Evolutionary conservation across 1,284 basidiomycete genomes (phyloP).

Genomic region (Chalciporus sp.): DNA sequence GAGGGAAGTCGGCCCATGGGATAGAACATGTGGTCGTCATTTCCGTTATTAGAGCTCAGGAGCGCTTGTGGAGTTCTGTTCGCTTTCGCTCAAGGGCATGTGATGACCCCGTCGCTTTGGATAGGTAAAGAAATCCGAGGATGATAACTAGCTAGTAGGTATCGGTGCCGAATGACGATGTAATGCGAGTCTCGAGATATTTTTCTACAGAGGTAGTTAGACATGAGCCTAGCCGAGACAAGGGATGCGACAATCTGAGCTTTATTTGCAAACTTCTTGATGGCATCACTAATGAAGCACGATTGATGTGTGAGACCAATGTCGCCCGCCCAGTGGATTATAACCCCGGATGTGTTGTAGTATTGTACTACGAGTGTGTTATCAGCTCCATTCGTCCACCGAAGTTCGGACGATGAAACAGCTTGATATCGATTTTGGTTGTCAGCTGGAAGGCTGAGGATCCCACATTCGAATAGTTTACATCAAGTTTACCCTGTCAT

Average conservation of each 20-base stretch:
- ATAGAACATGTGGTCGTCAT: constrained; percentile 20
- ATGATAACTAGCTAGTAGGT: neutral
- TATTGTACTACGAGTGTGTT: neutral
- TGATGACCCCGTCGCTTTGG: neutral
- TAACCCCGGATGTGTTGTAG: neutral
- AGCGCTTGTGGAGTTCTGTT: neutral
- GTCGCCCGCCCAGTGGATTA: neutral
- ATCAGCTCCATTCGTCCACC: too few species aligned
- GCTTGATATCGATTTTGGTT: neutral
- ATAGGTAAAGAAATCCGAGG: neutral
- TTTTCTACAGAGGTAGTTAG: constrained; percentile 2
- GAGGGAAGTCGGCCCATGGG: neutral
- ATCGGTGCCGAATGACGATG: constrained; percentile 9
- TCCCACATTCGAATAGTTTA: constrained; percentile 8
- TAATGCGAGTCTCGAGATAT: too few species aligned
- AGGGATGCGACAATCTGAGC: constrained; percentile 7
- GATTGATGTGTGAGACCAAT: constrained; percentile 9
- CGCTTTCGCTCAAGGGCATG: neutral
- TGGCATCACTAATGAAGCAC: constrained; percentile 1
- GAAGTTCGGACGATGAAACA: neutral
- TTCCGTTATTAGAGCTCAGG: constrained; percentile 28
- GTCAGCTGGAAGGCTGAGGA: constrained; percentile 2
- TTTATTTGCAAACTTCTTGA: constrained; percentile 11
- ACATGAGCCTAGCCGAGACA: neutral
- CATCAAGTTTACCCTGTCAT: neutral